A percentile compares a stretch with the other conserved stretches of the same genome.
Evolutionary conservation across 371 early-diverging fungal species (phyloP).

Genomic region (Mortierella sp.): DNA sequence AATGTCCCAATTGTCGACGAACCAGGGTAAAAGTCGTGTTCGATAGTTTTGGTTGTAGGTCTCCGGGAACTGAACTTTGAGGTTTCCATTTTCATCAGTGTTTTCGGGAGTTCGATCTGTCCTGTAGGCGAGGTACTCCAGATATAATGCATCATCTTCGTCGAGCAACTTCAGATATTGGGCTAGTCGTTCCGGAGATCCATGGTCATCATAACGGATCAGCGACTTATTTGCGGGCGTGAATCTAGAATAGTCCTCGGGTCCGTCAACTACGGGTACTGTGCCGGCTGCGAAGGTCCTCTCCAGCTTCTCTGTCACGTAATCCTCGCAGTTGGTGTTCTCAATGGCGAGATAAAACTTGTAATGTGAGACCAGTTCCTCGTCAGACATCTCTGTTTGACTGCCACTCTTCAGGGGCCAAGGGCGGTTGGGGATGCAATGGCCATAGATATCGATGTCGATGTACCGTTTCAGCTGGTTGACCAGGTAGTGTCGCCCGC

Average conservation of each 20-base stretch:
- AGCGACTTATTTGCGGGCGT: slow-evolving; percentile 1
- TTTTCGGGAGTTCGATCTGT: background rate
- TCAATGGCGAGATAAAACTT: slow-evolving; percentile 21
- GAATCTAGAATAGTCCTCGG: slow-evolving; percentile 11
- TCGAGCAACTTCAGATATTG: slow-evolving; percentile 6
- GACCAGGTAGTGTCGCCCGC: background rate
- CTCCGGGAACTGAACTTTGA: background rate
- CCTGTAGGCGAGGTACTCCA: background rate
- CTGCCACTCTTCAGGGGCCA: slow-evolving; percentile 11
- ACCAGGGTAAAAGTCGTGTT: slow-evolving; percentile 11
- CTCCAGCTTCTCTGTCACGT: slow-evolving; percentile 27
- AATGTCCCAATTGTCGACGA: slow-evolving; percentile 8
- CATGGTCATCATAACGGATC: slow-evolving; percentile 3
- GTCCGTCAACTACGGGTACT: slow-evolving; percentile 20
- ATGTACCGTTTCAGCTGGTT: slow-evolving; percentile 2
- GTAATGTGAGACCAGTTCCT: slow-evolving; percentile 1
- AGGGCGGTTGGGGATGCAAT: background rate
- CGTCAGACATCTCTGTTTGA: background rate
- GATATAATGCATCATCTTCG: slow-evolving; percentile 5
- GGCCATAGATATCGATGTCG: slow-evolving; percentile 20
- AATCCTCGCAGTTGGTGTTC: slow-evolving; percentile 22
- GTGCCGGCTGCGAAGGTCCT: slow-evolving; percentile 18
- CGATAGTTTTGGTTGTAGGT: slow-evolving; percentile 14
- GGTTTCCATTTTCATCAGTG: slow-evolving; percentile 4
- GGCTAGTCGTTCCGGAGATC: background rate